Base-by-base conservation (phyloP, 1,139 yeast species). In the Saccharomyces hybrid region DNA sequence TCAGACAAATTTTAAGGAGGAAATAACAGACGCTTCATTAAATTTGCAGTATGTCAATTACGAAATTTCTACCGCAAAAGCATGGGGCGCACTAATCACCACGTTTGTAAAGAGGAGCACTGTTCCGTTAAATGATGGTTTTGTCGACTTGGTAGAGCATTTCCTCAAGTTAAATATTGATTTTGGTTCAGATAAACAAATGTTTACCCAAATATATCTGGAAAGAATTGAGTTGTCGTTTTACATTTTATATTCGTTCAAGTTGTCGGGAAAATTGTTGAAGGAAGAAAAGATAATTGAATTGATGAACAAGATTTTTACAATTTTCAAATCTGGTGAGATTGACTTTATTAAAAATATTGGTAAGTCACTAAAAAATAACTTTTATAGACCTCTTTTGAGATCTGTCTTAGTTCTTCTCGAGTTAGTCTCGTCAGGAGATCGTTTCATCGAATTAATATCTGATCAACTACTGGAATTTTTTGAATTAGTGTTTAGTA, bases 41-140 rank as follows among this genome's bases (percentile, higher is more conserved):
- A 84, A 85, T 61, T 67, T 83, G 48, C 90, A 88, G 58, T 78
- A 77, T 65, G 76, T 84, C 23, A 78, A 82, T 52, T 79, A 93
- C 0, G 96, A 89, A 65, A 75, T 84, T 25, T 74, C 80, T 2
- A 79, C 86, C 28, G 84, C 88, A 2, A 84, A 84, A 64, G 80
- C 96, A 0, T 83, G 87, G 78, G 91, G 95, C 52, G 90, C 93
- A 1, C 73, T 90, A 14, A 60, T 87, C 31, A 84, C 95, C 0
- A 82, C 95, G 0, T 79, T 79, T 59, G 79, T 77, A 54, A 76
- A 69, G 58, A 73, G 71, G 19, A 62, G 65, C 14, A 65, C 60
- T 47, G 62, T 62, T 3, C 64, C 68, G 0, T 63, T 81, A 14
- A 68, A 68, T 52, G 53, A 70, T 0, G 67, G 75, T 1, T 76